Evolutionary conservation across 371 early-diverging fungal genomes (phyloP).

Genomic region (Quaeritorhiza haematococci): DNA sequence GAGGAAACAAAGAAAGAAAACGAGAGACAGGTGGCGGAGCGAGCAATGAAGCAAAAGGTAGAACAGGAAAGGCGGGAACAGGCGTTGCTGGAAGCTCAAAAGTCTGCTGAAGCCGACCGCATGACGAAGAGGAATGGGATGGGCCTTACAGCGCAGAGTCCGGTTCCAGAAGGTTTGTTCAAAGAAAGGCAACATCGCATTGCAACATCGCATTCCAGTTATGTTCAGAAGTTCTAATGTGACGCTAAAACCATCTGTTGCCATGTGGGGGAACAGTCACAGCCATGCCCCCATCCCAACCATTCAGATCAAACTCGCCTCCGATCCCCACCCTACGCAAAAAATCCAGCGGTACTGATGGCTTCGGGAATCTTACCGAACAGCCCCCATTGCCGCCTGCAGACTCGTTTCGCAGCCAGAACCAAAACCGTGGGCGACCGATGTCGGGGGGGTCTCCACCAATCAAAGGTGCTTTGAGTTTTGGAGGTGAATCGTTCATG

Average conservation of each 20-base stretch:
- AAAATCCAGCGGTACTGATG: neutral
- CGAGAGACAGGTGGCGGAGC: neutral
- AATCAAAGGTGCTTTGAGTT: too few species aligned
- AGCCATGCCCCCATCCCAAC: neutral
- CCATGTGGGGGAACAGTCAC: neutral
- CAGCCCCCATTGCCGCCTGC: too few species aligned
- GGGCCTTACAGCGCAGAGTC: neutral
- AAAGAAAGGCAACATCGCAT: neutral
- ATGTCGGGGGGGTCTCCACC: neutral
- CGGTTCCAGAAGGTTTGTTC: neutral
- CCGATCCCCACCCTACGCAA: neutral
- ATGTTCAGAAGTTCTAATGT: neutral
- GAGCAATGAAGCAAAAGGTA: too few species aligned
- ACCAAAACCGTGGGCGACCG: neutral
- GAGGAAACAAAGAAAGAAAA: neutral
- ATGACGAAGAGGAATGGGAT: too few species aligned
- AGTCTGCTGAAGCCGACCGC: neutral
- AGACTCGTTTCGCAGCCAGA: too few species aligned
- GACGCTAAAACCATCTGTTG: neutral
- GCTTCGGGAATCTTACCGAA: neutral
- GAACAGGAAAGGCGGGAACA: neutral
- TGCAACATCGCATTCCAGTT: neutral
- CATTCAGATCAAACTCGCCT: neutral
- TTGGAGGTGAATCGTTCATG: too few species aligned
- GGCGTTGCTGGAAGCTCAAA: neutral